Evolutionary conservation across 73 alveolate genomes (phyloP), one percentile per base, ranked within the genome.

Genomic region (Tetrahymena borealis): DNA sequence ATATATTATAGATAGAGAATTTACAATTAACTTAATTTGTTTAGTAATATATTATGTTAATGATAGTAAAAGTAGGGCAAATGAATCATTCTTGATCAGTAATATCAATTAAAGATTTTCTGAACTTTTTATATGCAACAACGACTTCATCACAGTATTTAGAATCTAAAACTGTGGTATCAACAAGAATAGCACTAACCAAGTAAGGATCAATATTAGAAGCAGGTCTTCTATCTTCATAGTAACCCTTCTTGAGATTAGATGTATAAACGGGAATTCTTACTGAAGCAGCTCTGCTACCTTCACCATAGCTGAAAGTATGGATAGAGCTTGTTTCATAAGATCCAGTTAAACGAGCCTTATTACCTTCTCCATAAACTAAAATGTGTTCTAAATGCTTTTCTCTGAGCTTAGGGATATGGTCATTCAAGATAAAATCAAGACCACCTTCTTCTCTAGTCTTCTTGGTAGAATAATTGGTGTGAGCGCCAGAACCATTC

Each of bases 141-240:
- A 79, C 77, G 11, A 36, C 33, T 16, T 79, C 77, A 79, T 79
- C 91, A 9, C 42, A 79, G 9, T 38, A 79, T 31, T 91, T 91
- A 0, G 90, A 42, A 40, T 95, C 97, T 13, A 94, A 78, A 40
- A 79, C 40, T 28, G 97, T 96, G 32, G 96, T 41, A 79, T 97
- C 98, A 10, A 92, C 95, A 35, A 97, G 43, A 15, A 91, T 85
- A 24, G 97, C 97, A 78, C 96, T 40, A 24, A 97, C 98, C 11
- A 97, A 93, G 91, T 98, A 98, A 16, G 99, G 99, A 91, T 98
- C 99, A 24, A 97, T 96, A 93, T 98, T 97, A 31, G 99, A 94
- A 2, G 99, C 99, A 7, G 99, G 99, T 40, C 99, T 97, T 91
- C 99, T 95, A 91, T 98, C 99, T 95, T 98, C 99, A 94, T 96